These are phyloP conservation scores for Alternaria sp. DNA, from an alignment of 2,329 filamentous ascomycete species.

Conservation along the genomic window DNA sequence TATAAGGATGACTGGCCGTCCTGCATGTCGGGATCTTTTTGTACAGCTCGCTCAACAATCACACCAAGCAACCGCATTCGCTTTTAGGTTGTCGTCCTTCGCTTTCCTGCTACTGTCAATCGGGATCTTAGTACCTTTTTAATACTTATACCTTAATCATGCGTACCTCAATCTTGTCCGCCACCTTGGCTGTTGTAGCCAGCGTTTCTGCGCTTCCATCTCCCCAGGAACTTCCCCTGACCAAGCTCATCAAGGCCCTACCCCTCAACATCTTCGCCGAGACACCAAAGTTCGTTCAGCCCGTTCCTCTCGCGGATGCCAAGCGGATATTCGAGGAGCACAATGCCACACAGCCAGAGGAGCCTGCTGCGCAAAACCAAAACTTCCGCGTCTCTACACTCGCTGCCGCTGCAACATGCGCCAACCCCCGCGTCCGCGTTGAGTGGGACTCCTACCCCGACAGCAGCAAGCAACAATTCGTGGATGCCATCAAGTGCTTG, in stretches of 20 bases:
- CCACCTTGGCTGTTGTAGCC: slow-evolving; percentile 19
- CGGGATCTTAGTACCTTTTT: neutral
- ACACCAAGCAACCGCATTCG: slow-evolving; percentile 3
- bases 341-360: neutral
- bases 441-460: slow-evolving; percentile 41
- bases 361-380: neutral
- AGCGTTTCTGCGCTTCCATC: slow-evolving; percentile 18
- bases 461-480: slow-evolving; percentile 31
- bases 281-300: slow-evolving; percentile 8
- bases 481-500: slow-evolving; percentile 40
- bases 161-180: slow-evolving; percentile 21
- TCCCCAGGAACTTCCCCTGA: slow-evolving; percentile 8
- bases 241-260: slow-evolving; percentile 10
- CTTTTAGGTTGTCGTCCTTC: slow-evolving; percentile 10
- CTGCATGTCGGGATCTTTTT: neutral
- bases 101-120: slow-evolving; percentile 9
- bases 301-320: slow-evolving; percentile 16
- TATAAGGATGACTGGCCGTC: slow-evolving; percentile 17
- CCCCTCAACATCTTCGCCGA: slow-evolving; percentile 12
- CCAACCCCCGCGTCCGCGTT: slow-evolving; percentile 34
- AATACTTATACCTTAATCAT: slow-evolving; percentile 24
- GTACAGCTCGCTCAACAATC: slow-evolving; percentile 7
- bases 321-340: slow-evolving; percentile 4
- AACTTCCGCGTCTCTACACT: neutral
- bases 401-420: slow-evolving; percentile 24